These are phyloP conservation scores for Ustilago tritici DNA, from an alignment of 1,284 basidiomycete species.

Conservation along the genomic window DNA sequence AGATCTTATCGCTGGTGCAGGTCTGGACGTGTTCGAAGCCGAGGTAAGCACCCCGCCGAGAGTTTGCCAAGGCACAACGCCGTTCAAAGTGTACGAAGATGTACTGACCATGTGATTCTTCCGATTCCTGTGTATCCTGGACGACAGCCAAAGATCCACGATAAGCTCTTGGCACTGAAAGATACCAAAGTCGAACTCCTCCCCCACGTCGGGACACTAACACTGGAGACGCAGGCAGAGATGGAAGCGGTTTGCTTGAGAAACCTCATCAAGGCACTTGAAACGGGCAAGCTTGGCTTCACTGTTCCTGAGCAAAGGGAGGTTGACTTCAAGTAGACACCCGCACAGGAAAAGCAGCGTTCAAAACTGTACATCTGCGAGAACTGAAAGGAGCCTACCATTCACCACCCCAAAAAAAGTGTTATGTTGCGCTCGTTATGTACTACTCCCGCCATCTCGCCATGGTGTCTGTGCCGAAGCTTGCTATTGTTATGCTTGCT, in stretches of 20 bases:
- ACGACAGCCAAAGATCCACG: constrained; percentile 50
- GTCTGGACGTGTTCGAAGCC: constrained; percentile 82
- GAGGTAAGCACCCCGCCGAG: constrained; percentile 29
- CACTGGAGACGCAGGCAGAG: constrained; percentile 67
- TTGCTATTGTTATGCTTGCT: not conserved
- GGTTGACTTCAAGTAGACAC: constrained; percentile 24
- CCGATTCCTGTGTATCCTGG: not conserved
- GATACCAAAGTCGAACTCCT: constrained; percentile 56
- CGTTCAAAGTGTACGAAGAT: not conserved
- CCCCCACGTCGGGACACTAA: constrained; percentile 66
- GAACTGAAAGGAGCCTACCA: not conserved
- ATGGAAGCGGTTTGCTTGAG: constrained; percentile 69
- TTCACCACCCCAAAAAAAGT: constrained; percentile 11
- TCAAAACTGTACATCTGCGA: not conserved
- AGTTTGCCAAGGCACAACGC: not conserved
- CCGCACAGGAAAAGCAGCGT: not conserved
- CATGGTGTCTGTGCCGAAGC: not conserved
- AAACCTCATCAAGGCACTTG: constrained; percentile 63
- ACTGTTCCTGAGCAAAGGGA: constrained; percentile 67
- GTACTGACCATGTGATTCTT: not conserved
- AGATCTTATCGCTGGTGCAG: constrained; percentile 74
- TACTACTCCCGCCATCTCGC: not conserved
- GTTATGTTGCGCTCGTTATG: constrained; percentile 14
- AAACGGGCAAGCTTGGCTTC: constrained; percentile 62
- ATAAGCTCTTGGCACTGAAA: constrained; percentile 42